These are phyloP conservation scores for Ustilago nuda DNA, from an alignment of 1,284 basidiomycete species.

Conservation along the genomic window DNA sequence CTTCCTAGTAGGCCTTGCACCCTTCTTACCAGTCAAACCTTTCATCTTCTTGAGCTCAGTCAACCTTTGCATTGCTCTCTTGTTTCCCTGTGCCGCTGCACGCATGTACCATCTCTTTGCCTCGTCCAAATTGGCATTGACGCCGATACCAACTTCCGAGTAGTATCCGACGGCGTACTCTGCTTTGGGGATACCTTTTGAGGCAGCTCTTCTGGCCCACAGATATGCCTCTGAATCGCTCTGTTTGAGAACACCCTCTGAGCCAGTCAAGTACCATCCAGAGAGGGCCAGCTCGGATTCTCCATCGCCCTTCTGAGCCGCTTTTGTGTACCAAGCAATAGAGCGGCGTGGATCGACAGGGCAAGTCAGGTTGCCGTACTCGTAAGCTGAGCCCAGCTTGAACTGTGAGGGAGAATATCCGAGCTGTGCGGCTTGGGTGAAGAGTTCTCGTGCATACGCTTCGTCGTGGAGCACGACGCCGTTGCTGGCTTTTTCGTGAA, in stretches of 20 bases:
- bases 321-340: conserved; percentile 98
- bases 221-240: conserved; percentile 94
- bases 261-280: conserved; percentile 90
- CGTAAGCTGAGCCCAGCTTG: conserved; percentile 93
- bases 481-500: conserved; percentile 77
- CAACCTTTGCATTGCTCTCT: conserved; percentile 91
- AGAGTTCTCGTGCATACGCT: conserved; percentile 84
- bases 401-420: conserved; percentile 94
- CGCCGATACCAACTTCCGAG: conserved; percentile 95
- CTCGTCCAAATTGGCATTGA: conserved; percentile 93
- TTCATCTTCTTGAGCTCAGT: conserved; percentile 76
- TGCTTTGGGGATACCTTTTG: conserved; percentile 71
- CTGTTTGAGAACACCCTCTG: conserved; percentile 93
- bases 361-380: conserved; percentile 89
- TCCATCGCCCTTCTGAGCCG: conserved; percentile 92
- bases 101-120: conserved; percentile 99
- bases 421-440: conserved; percentile 90
- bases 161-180: conserved; percentile 91
- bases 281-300: conserved; percentile 95
- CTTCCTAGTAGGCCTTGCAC: conserved; percentile 57
- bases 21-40: conserved; percentile 51
- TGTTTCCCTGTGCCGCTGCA: conserved; percentile 84
- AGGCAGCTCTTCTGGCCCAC: conserved; percentile 71
- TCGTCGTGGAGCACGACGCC: conserved; percentile 75
- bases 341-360: conserved; percentile 90